A percentile compares a stretch with the other conserved stretches of the same genome.
Conservation (phyloP, 306 rosid species). For the Ammopiptanthus mongolicus region DNA sequence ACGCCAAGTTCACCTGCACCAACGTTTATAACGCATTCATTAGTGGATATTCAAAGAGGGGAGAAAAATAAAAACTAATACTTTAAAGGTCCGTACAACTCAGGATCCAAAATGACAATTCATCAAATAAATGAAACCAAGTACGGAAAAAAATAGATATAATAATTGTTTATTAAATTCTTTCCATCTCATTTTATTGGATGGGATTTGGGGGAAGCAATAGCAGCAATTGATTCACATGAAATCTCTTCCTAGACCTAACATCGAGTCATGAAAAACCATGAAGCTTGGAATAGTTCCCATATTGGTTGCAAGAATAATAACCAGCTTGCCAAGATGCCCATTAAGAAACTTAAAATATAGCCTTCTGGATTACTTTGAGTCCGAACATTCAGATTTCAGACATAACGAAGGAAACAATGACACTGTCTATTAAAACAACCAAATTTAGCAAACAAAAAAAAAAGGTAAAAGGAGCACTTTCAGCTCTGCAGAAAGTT, state of each 20-base stretch:
- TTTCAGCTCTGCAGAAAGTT: neutral
- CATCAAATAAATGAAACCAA: neutral
- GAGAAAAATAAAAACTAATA: neutral
- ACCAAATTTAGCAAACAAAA: neutral
- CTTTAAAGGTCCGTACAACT: neutral
- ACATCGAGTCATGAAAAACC: neutral
- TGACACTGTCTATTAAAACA: neutral
- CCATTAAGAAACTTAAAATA: neutral
- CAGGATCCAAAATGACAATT: neutral
- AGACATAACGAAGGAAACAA: neutral
- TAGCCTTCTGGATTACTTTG: neutral
- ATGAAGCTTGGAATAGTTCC: neutral
- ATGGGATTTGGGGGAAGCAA: neutral
- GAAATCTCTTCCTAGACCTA: neutral
- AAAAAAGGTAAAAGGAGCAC: neutral
- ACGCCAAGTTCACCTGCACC: constrained; percentile 1
- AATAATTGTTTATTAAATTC: neutral
- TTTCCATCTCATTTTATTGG: neutral
- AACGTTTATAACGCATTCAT: neutral
- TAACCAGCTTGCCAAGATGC: neutral
- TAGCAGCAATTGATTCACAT: neutral
- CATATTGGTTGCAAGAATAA: neutral
- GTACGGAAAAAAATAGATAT: neutral
- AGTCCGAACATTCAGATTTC: neutral
- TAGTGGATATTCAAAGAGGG: neutral